Evolutionary conservation across 805 yeast genomes (phyloP).

Genomic region (Kodamaea jinghongensis): DNA sequence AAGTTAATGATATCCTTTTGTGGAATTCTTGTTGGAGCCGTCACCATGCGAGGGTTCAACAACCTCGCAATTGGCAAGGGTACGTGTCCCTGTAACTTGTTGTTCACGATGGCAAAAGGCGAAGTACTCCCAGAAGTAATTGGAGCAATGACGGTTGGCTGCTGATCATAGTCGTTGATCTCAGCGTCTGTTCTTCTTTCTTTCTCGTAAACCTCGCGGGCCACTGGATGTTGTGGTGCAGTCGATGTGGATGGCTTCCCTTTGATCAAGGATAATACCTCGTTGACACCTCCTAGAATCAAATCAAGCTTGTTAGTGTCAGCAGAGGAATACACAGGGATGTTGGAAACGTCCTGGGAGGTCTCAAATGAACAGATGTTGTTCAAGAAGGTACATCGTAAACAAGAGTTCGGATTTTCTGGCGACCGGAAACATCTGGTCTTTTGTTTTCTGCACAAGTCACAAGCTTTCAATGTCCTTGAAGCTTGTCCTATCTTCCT

Average conservation of each 20-base stretch:
- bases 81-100: conserved; percentile 26
- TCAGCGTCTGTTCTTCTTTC: background rate
- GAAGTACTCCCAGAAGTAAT: conserved; percentile 37
- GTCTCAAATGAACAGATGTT: conserved; percentile 51
- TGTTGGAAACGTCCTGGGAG: conserved; percentile 5
- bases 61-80: conserved; percentile 39
- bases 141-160: conserved; percentile 31
- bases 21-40: conserved; percentile 16
- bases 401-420: conserved; percentile 45
- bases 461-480: conserved; percentile 54
- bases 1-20: conserved; percentile 48
- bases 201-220: background rate
- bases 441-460: conserved; percentile 53
- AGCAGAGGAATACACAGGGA: background rate
- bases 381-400: conserved; percentile 55
- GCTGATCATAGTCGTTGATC: conserved; percentile 1
- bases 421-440: conserved; percentile 61
- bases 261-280: conserved; percentile 29
- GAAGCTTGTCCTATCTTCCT: conserved; percentile 22
- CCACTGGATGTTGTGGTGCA: background rate
- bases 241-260: background rate
- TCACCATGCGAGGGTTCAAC: conserved; percentile 11
- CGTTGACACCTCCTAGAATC: conserved; percentile 34
- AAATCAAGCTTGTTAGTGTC: conserved; percentile 24
- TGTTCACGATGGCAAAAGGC: conserved; percentile 43